Percentiles rank a stretch among this genome's conserved stretches.
These are phyloP conservation scores for Solanum hybrid DNA, from an alignment of 305 asterid genomes.

Conservation along the genomic window DNA sequence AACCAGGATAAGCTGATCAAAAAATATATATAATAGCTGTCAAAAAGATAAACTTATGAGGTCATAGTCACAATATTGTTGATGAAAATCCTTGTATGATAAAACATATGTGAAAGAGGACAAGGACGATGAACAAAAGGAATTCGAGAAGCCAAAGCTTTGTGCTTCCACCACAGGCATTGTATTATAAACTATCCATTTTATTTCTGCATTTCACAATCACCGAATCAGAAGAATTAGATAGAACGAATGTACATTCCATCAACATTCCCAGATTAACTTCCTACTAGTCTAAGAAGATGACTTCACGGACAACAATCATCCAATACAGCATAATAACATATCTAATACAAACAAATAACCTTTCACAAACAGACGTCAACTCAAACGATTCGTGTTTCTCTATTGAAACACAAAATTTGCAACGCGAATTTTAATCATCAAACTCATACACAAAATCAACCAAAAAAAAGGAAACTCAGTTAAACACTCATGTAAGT, in stretches of 20 bases:
- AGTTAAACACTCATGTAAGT: not conserved
- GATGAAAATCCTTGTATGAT: not conserved
- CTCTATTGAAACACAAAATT: not conserved
- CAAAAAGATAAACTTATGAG: not conserved
- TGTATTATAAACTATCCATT: not conserved
- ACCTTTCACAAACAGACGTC: not conserved
- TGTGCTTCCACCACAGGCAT: not conserved
- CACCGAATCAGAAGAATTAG: not conserved
- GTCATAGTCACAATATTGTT: not conserved
- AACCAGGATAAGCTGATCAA: not conserved
- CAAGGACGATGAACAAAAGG: not conserved
- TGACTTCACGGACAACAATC: not conserved
- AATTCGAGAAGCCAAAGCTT: not conserved
- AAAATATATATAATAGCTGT: not conserved
- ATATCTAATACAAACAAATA: not conserved
- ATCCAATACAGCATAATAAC: not conserved
- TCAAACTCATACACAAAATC: not conserved
- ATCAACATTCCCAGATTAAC: not conserved
- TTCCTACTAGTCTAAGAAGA: not conserved
- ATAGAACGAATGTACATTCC: not conserved
- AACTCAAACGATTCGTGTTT: not conserved
- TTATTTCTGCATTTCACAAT: not conserved
- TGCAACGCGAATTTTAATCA: not conserved
- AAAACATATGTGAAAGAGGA: not conserved
- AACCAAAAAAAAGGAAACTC: not conserved